Conservation (phyloP, 2,329 filamentous ascomycete genomes). For the Septoria linicola region DNA sequence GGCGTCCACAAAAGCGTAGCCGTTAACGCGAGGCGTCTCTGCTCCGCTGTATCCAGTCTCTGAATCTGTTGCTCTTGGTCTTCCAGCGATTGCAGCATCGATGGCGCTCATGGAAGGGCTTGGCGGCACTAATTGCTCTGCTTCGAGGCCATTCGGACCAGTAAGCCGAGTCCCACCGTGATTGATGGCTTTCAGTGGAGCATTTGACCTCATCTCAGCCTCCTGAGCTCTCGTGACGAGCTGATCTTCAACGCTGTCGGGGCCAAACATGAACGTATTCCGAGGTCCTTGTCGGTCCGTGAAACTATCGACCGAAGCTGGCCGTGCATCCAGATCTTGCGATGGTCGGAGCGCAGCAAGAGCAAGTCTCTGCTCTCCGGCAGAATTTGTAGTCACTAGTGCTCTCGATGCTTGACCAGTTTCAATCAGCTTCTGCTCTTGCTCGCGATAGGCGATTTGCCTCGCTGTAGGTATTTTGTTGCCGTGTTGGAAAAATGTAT, state of each 20-base stretch:
- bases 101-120: conserved; percentile 85
- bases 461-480: conserved; percentile 74
- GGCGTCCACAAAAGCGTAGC: conserved; percentile 91
- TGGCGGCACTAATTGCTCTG: conserved; percentile 53
- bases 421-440: conserved; percentile 63
- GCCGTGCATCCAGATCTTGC: conserved; percentile 65
- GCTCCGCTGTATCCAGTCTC: conserved; percentile 61
- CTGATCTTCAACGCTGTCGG: conserved; percentile 61
- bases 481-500: conserved; percentile 82
- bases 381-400: conserved; percentile 29
- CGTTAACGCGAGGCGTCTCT: conserved; percentile 87
- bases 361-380: conserved; percentile 27
- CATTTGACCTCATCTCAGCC: conserved; percentile 68
- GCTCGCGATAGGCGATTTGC: conserved; percentile 56
- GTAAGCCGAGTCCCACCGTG: conserved; percentile 79
- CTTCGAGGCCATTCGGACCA: conserved; percentile 34
- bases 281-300: conserved; percentile 59
- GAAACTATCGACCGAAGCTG: conserved; percentile 76
- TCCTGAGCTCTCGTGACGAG: conserved; percentile 62
- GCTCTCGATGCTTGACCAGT: conserved; percentile 26
- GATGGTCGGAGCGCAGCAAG: conserved; percentile 46
- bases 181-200: conserved; percentile 72
- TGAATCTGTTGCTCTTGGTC: conserved; percentile 60
- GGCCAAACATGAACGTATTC: conserved; percentile 85
- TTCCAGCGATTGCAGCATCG: conserved; percentile 77